Base-by-base conservation (phyloP, 2,329 filamentous ascomycete species). In the Epichloe aotearoae region DNA sequence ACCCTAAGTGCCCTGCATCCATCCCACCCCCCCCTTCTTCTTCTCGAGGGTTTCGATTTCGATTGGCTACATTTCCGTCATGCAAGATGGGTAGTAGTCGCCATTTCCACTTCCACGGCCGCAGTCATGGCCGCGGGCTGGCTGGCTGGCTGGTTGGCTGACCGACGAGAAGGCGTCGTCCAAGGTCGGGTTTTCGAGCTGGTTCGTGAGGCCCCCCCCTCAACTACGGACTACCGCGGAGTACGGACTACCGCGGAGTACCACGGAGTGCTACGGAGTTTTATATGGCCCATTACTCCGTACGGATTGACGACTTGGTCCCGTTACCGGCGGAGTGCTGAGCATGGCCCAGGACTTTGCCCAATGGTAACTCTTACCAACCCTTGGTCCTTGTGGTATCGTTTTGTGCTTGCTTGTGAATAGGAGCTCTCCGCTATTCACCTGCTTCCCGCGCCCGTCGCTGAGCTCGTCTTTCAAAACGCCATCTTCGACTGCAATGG, bases 291-390 rank as follows among this genome's bases (percentile, higher is more conserved):
- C 7, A 26, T 26, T 30, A 30, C 26, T 30, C 26, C 26, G 26
- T 30, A 30, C 1, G 3, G 8, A 11, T 30, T 3, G 26, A 4
- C 10, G 3, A 30, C 26, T 30, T 23, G 23, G 23, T 26, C 23
- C 23, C 23, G 23, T 26, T 26, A 8, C 36, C 34, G 40, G n/a
- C 14, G 44, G 41, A 19, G 7, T 45, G 38, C 46, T 30, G 33
- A 40, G 11, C 20, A 30, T 40, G 23, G 47, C 11, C 44, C 43
- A 44, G 15, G 12, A 30, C 8, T 26, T 39, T 20, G n/a, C 36
- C 51, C 51, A 53, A 53, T 53, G 36, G 46, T 17, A 46, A 23
- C 5, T 34, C 48, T 44, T 53, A 53, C 51, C 51, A 53, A 50
- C 38, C 8, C 26, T 34, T 40, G 37, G 43, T 44, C 43, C 20